Conservation (phyloP, 768 basidiomycete species). For the Panus rudis region DNA sequence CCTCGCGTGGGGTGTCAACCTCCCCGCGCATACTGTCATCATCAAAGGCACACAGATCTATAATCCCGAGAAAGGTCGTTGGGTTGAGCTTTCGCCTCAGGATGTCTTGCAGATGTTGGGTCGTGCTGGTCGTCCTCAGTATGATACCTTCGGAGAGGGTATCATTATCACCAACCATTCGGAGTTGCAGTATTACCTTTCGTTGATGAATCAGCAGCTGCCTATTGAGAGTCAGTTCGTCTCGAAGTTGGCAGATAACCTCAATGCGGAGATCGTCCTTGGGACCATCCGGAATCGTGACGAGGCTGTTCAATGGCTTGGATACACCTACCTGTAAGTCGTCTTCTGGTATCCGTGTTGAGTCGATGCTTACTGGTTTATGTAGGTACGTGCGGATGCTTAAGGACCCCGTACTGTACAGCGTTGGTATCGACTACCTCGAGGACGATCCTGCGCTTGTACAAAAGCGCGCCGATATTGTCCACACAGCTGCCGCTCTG, state of each 20-base stretch:
- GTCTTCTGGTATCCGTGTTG: conserved; percentile 1
- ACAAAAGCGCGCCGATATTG: conserved; percentile 92
- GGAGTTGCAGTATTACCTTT: conserved; percentile 95
- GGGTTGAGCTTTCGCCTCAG: conserved; percentile 93
- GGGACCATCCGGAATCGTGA: conserved; percentile 93
- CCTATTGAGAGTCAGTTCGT: conserved; percentile 98
- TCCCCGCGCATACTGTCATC: conserved; percentile 96
- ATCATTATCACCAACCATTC: conserved; percentile 98
- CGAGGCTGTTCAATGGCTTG: conserved; percentile 96
- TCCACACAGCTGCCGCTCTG: conserved; percentile 87
- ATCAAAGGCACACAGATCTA: conserved; percentile 99
- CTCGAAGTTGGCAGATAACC: conserved; percentile 83
- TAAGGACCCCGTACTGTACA: conserved; percentile 79
- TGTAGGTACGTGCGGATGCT: conserved; percentile 91
- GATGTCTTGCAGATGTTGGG: conserved; percentile 99
- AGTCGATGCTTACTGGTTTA: conserved; percentile 9
- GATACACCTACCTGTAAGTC: conserved; percentile 88
- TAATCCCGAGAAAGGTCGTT: conserved; percentile 96
- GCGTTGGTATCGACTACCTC: conserved; percentile 83
- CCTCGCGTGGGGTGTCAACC: conserved; percentile 98
- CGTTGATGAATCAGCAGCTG: conserved; percentile 91
- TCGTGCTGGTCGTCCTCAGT: conserved; percentile 94
- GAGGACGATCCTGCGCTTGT: conserved; percentile 77
- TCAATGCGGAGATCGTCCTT: conserved; percentile 95
- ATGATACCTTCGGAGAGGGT: conserved; percentile 95